A percentile compares a stretch with the other conserved stretches of the same genome.
phyloP scores from a whole-genome alignment of 441 rosid genomes.

The Cnidoscolus chayamansa region DNA sequence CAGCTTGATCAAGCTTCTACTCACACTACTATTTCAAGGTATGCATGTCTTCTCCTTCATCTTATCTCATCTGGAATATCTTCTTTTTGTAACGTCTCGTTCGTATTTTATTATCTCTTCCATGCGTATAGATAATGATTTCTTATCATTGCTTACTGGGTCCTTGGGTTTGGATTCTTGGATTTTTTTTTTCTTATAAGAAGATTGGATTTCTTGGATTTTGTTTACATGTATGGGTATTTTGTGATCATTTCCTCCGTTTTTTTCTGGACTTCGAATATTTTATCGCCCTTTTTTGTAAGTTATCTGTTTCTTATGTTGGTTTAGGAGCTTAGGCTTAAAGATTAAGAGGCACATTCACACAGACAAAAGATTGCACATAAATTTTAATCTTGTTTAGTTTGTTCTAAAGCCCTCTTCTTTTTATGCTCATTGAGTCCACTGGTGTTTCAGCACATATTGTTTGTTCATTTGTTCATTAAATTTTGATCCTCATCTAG shows the following conservation, averaged over 20 bases:
- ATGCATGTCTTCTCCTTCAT: conserved; percentile 28
- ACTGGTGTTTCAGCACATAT: not conserved
- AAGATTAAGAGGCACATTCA: not conserved
- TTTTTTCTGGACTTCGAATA: not conserved
- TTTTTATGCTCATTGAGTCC: not conserved
- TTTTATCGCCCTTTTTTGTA: not conserved
- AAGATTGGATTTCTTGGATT: conserved; percentile 4
- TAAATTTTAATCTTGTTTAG: not conserved
- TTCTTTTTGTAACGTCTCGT: not conserved
- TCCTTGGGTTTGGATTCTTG: not conserved
- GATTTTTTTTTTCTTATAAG: not conserved
- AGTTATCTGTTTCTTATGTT: not conserved
- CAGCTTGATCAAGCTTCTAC: conserved; percentile 21
- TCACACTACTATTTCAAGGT: conserved; percentile 23
- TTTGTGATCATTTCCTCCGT: not conserved
- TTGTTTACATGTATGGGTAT: not conserved
- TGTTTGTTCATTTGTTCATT: not conserved
- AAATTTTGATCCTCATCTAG: not conserved
- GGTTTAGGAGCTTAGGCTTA: not conserved
- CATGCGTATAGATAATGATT: not conserved
- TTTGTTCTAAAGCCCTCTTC: not conserved
- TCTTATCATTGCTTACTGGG: not conserved
- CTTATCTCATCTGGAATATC: conserved; percentile 32
- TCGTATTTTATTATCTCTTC: not conserved
- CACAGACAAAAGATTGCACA: not conserved